Base-by-base conservation (phyloP, 257 asterid species). In the Salvia hispanica region DNA sequence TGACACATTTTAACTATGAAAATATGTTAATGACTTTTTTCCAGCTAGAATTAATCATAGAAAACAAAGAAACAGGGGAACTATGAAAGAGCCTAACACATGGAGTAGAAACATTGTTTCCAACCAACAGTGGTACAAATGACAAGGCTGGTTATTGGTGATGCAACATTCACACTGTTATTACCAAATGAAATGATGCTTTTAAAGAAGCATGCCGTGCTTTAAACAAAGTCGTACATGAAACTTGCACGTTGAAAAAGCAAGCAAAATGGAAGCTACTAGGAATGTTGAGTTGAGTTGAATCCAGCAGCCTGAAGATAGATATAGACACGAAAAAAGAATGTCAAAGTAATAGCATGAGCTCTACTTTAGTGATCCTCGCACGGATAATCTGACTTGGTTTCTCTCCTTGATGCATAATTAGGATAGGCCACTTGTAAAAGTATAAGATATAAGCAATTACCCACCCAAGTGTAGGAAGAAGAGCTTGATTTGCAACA, bases 381-480 rank as follows among this genome's bases (percentile, higher is more conserved):
- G n/a, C n/a, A n/a, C n/a, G n/a, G 73, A 91, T 84, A 75, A 94
- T 87, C 85, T 91, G 97, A 74, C 85, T 72, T 10, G 99, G 97
- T 66, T 79, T 81, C 74, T 85, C 81, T 25, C 99, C 96, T 13
- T 85, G 31, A 25, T 2, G 31, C 31, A 25, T 2, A 25, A 25
- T 25, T 25, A 25, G 31, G 31, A 1, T 25, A 25, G 31, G 2
- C 97, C 52, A 74, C 11, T 74, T 37, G 10, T 45, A 36, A 16
- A 4, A 47, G 47, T 42, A 51, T 10, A 63, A 31, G 61, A 34
- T 39, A 0, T 7, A 75, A 69, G 56, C 59, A 69, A 46, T 3
- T 11, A 18, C 21, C 21, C 21, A 18, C 21, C 21, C 21, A 18
- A 18, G 21, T 18, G 9, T 15, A 15, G 2, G 16, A 62, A 14